Evolutionary conservation across 164 flowering plant genomes (phyloP).

Genomic region (Euptelea pleiosperma): DNA sequence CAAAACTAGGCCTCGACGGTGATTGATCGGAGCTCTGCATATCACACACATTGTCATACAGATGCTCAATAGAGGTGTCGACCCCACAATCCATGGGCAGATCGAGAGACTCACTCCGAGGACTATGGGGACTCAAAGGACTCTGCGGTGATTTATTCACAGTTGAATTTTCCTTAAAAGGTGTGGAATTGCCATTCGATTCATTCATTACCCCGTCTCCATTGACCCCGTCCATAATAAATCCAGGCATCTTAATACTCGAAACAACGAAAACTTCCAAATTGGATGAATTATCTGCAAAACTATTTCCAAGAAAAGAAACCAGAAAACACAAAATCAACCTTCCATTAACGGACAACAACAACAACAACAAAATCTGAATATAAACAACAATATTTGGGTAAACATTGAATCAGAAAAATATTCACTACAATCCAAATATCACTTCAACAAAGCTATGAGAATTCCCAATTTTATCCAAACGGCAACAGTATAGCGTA

Average conservation of each 20-base stretch:
- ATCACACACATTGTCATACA: constrained; percentile 79
- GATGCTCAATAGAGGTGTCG: constrained; percentile 68
- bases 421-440: constrained; percentile 3
- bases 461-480: not conserved
- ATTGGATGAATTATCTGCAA: constrained; percentile 27
- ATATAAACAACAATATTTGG: not conserved
- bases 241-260: constrained; percentile 60
- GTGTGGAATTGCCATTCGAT: constrained; percentile 32
- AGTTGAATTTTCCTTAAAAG: constrained; percentile 38
- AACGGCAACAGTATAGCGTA: no score
- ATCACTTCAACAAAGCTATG: not conserved
- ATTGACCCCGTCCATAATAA: constrained; percentile 50
- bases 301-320: constrained; percentile 1
- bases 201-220: constrained; percentile 42
- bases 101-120: constrained; percentile 21
- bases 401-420: not conserved
- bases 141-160: constrained; percentile 31
- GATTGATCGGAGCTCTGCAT: constrained; percentile 89
- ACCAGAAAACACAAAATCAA: constrained; percentile 2
- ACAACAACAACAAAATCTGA: not conserved
- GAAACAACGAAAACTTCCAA: constrained; percentile 7
- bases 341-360: not conserved
- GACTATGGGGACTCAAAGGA: constrained; percentile 32
- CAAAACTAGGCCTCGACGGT: constrained; percentile 70
- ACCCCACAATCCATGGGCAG: constrained; percentile 34